Evolutionary conservation across 208 protist genomes (phyloP), one percentile per base, ranked within the genome.

Genomic region (Trypanosoma boissoni): DNA sequence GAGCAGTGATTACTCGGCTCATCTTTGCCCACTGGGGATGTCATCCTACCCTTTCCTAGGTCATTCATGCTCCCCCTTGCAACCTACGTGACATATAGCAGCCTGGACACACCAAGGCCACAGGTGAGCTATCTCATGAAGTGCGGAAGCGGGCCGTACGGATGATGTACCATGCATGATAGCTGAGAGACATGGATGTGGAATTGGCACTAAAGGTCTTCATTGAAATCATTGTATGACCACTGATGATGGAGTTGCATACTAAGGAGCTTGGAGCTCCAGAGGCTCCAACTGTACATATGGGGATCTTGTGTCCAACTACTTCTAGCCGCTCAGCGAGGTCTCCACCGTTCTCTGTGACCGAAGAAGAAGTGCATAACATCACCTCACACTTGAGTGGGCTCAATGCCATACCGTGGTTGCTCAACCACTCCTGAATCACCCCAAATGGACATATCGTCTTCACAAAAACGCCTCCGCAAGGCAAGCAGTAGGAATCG

Each of bases 161-260:
- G 9, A 21, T 36, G 6, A 16, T 55, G 26, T 6, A 29, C 50
- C 6, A 55, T 24, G 29, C 50, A 23, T 10, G 9, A 39, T 24
- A 41, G 29, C 28, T 39, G 1, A 41, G 50, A 24, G 7, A 55
- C 20, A n/a, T 29, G 28, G 39, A 29, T 39, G 12, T 31, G 29
- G 6, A 9, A 39, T 16, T 10, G 27, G 21, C 12, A 2, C 34
- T 12, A 39, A 1, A 39, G 10, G 28, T 31, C 27, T 16, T 2
- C 23, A 9, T 16, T 37, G 28, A 37, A 31, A 2, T 37, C 29
- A 16, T 55, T 55, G 31, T 39, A 55, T 3, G 50, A 1, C 27
- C 16, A 9, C 28, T 29, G 50, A 24, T 8, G 50, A 23, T 55
- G 28, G 16, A 55, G 50, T 55, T 31, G 50, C 29, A 55, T 55